A percentile compares a stretch with the other conserved stretches of the same genome.
Conservation (phyloP, 176 grass and related monocot genomes). For the Olyra latifolia region DNA sequence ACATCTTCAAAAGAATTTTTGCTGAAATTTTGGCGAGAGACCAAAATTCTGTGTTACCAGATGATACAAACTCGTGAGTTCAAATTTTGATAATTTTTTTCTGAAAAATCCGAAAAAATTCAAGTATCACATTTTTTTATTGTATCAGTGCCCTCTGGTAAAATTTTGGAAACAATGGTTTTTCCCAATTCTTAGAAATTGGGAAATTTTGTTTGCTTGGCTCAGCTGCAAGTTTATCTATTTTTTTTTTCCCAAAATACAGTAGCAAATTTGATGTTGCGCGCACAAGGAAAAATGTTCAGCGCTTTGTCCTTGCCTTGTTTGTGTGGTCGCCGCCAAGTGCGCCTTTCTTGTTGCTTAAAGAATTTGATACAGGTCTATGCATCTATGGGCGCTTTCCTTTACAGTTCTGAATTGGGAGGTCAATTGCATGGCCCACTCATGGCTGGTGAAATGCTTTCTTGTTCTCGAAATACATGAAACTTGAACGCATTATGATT, state of each 20-base stretch:
- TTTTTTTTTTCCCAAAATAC: not conserved
- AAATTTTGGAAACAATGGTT: too few species aligned
- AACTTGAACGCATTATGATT: not conserved
- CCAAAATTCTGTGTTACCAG: too few species aligned
- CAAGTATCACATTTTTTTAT: too few species aligned
- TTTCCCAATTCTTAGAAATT: not conserved
- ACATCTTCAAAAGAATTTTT: too few species aligned
- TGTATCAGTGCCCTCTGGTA: too few species aligned
- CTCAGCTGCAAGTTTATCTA: not conserved
- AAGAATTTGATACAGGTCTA: constrained; percentile 17
- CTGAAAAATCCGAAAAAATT: too few species aligned
- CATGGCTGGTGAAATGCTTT: not conserved
- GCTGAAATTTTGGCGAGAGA: too few species aligned
- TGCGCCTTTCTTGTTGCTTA: constrained; percentile 7
- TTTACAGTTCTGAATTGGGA: not conserved
- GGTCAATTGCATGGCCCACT: not conserved
- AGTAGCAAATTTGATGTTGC: not conserved
- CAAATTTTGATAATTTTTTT: too few species aligned
- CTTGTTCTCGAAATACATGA: too few species aligned
- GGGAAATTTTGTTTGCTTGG: not conserved
- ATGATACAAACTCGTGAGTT: too few species aligned
- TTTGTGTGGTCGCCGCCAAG: not conserved
- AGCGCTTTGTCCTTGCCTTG: not conserved
- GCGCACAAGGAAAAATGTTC: not conserved
- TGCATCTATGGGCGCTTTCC: not conserved